Base-by-base conservation (phyloP, 192 early-diverging fungal species). In the Geranomyces variabilis region DNA sequence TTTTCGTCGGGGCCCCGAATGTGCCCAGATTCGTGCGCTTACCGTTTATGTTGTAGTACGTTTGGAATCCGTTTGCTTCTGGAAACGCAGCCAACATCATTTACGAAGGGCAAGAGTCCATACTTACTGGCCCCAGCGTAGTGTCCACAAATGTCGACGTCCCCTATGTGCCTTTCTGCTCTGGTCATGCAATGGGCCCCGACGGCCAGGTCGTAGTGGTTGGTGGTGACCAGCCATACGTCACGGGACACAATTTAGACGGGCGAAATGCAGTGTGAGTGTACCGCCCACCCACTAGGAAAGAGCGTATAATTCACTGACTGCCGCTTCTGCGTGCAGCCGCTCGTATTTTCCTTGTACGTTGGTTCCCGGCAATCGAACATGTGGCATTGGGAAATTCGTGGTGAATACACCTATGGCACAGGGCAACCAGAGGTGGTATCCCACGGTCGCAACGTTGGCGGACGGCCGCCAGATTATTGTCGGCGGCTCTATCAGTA, bases 151-250 rank as follows among this genome's bases (percentile, higher is more conserved):
- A 21, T 30, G 9, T 46, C 44, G 22, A n/a, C 44, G 63, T 65
- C 22, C 63, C 63, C 44, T 22, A 47, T n/a, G 45, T 47, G 1
- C 34, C 81, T 31, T 82, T 82, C 65, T 82, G 81, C 64, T 64
- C 73, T 15, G 78, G 78, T 43, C 81, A 80, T 48, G 66, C 78
- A 10, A 69, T 71, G 58, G 59, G 33, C 28, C 64, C 75, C n/a
- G 60, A 79, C 41, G 81, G 81, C 1, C 26, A n/a, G 6, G 62
- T 79, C 49, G 48, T 74, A n/a, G 73, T 82, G n/a, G 61, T 69
- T 22, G 81, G 81, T 12, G 81, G 81, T 28, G 81, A 82, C 67
- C 65, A 60, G 6, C 51, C 61, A 15, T 61, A 65, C 21, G 63
- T 65, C 43, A 36, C 30, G 1, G 63, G 63, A 5, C 15, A 45